Conservation (phyloP, 2,329 filamentous ascomycete species). For the Juglanconis oblonga region DNA sequence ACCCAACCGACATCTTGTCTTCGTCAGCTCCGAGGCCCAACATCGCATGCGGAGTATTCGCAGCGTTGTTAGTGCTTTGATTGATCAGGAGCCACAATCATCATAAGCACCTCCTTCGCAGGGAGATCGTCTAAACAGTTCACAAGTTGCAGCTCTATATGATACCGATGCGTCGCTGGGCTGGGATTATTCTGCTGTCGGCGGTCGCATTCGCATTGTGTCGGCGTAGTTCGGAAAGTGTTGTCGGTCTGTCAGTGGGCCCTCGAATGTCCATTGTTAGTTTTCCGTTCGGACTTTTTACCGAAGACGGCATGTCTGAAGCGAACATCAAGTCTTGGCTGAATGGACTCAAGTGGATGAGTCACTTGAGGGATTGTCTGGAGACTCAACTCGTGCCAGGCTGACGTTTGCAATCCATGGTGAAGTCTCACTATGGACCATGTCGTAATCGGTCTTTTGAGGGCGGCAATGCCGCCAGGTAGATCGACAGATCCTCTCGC, state of each 20-base stretch:
- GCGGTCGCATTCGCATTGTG: background rate
- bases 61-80: background rate
- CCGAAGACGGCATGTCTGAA: background rate
- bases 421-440: background rate
- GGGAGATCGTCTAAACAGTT: background rate
- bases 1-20: too few species aligned
- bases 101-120: background rate
- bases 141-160: background rate
- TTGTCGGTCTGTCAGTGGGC: background rate
- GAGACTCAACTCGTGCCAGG: background rate
- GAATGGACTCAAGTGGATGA: background rate
- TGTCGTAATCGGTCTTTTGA: background rate
- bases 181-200: background rate
- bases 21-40: background rate
- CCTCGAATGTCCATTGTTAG: too few species aligned
- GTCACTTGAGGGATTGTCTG: too few species aligned
- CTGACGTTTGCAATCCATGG: background rate
- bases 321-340: conserved; percentile 1
- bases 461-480: background rate
- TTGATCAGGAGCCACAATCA: background rate
- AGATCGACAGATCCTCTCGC: background rate
- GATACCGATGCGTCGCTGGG: background rate
- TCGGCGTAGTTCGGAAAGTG: background rate
- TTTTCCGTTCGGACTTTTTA: background rate
- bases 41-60: background rate